Base-by-base conservation (phyloP, 495 filamentous ascomycete genomes). In the Rostrohypoxylon terebratum region DNA sequence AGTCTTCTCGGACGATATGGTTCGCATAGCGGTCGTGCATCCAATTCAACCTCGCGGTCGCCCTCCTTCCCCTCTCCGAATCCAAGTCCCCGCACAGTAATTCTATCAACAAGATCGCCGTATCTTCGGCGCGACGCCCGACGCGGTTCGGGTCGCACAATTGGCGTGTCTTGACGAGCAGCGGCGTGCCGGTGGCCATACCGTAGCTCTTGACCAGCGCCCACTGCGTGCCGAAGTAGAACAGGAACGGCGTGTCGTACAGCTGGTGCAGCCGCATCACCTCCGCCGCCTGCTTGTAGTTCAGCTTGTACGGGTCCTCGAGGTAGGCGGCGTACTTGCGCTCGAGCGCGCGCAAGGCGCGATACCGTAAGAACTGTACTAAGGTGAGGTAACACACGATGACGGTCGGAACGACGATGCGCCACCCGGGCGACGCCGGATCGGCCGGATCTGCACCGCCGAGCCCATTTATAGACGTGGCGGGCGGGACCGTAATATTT, bases 51-150 rank as follows among this genome's bases (percentile, higher is more conserved):
- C 88, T 83, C 11, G 87, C 85, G 20, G 90, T 82, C 13, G 87
- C 86, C 21, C 77, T 71, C 11, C 77, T 80, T n/a, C 83, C 79
- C 10, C 90, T 83, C 20, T 78, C 75, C 0, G 84, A 85, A 53
- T 80, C 79, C 9, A 80, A 14, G 3, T 77, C 69, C 34, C 74
- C 75, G 42, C 80, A 82, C n/a, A 83, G 77, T 69, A 90, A 85
- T 73, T 92, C 90, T 18, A 81, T 74, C 25, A 92, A 72, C 4
- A 92, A 77, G 20, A 88, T 75, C n/a, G 34, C 79, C 2, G 90
- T 92, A 71, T 92, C 90, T 14, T 83, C 83, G 71, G 88, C 89
- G 25, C 90, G 85, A 71, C 90, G 89, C 0, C 85, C 77, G 0
- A 86, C 84, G 1, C 79, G 84, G 4, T 75, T 69, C 0, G 78